Base-by-base conservation (phyloP, 768 basidiomycete genomes). In the Naganishia randhawae region DNA sequence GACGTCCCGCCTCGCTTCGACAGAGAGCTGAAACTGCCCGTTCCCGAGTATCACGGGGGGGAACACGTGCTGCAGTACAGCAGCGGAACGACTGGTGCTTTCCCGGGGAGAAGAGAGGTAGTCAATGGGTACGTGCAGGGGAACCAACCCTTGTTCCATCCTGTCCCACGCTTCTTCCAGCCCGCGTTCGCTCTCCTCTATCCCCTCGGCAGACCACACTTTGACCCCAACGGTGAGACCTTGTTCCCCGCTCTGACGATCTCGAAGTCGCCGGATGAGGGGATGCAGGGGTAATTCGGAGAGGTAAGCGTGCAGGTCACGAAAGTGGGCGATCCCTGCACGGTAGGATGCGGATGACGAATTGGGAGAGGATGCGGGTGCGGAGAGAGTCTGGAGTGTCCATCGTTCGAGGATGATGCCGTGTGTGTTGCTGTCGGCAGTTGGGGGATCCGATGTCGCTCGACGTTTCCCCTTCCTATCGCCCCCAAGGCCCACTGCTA, bases 391-490 rank as follows among this genome's bases (percentile, higher is more conserved):
- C n/a, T 55, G 50, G 9, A 77, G 71, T 22, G 78, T 76, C 78
- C 78, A 79, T 54, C 75, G 52, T 61, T 79, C 78, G 25, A 79
- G 67, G 3, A 79, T 67, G 33, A 79, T 76, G 3, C 78, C 78
- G 17, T 74, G 73, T 17, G 70, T 69, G 51, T 73, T 74, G 16
- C 72, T 71, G 52, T n/a, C n/a, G n/a, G n/a, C n/a, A n/a, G n/a
- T n/a, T n/a, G n/a, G n/a, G n/a, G n/a, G n/a, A 16, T 25, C 19
- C 63, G 41, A 27, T 16, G 19, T n/a, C 63, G 39, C 10, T 64
- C 16, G 22, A 16, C 29, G 27, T 52, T 31, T 37, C 19, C 32
- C 31, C n/a, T 9, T 22, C 3, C 25, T n/a, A 31, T 25, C 50
- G 16, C 9, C 8, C 1, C 35, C 50, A 3, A 17, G n/a, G 19